phyloP scores from a whole-genome alignment of 1,284 basidiomycete genomes.

The Apiotrichum domesticum region DNA sequence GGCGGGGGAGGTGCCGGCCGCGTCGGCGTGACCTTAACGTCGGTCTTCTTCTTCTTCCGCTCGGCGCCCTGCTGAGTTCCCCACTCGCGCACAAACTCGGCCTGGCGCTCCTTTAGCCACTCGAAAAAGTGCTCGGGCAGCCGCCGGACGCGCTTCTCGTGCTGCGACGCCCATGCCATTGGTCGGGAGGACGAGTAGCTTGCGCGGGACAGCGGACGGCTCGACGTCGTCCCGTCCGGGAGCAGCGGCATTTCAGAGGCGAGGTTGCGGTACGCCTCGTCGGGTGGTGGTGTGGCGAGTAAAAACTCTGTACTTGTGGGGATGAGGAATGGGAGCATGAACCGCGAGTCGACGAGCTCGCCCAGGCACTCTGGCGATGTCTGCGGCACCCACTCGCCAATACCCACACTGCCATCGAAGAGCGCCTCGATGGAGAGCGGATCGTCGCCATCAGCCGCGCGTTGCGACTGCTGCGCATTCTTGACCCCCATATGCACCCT shows the following conservation, averaged over 20 bases:
- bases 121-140: slow-evolving; percentile 42
- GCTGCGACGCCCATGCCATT: slow-evolving; percentile 28
- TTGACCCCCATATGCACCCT: slow-evolving; percentile 74
- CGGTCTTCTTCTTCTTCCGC: slow-evolving; percentile 8
- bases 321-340: slow-evolving; percentile 83
- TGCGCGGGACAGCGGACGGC: slow-evolving; percentile 29
- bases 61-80: slow-evolving; percentile 1
- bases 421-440: slow-evolving; percentile 60
- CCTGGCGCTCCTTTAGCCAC: slow-evolving; percentile 38
- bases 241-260: slow-evolving; percentile 23
- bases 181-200: slow-evolving; percentile 35
- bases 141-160: slow-evolving; percentile 7
- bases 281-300: slow-evolving; percentile 53
- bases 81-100: slow-evolving; percentile 5
- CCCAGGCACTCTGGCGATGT: slow-evolving; percentile 72
- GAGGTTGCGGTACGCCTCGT: slow-evolving; percentile 35
- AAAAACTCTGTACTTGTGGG: slow-evolving; percentile 72
- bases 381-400: slow-evolving; percentile 66
- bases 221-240: slow-evolving; percentile 18
- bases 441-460: slow-evolving; percentile 47
- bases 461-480: slow-evolving; percentile 37
- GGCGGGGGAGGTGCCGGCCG: background rate
- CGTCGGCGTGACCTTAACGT: background rate
- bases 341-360: slow-evolving; percentile 79
- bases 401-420: slow-evolving; percentile 62